Percentiles rank a stretch among this genome's conserved stretches.
phyloP scores from a whole-genome alignment of 2,329 filamentous ascomycete genomes.

The Colletotrichum sansevieriae region DNA sequence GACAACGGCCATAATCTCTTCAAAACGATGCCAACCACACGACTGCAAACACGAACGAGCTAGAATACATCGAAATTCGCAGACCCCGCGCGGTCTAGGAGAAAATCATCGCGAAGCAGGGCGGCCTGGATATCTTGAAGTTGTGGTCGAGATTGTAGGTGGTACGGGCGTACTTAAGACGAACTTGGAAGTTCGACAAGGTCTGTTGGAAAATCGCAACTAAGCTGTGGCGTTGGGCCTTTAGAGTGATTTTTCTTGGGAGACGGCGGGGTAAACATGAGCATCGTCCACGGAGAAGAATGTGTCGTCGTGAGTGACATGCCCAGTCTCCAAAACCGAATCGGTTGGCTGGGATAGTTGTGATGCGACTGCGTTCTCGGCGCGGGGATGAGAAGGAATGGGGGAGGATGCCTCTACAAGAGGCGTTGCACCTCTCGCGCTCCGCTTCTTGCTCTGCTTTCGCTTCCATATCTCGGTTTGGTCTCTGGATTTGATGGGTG shows the following conservation, averaged over 20 bases:
- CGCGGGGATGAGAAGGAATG: not conserved
- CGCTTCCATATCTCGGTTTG: constrained; percentile 24
- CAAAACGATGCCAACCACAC: too few species aligned
- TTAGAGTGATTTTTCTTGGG: constrained; percentile 5
- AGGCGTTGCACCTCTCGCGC: not conserved
- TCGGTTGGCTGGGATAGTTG: not conserved
- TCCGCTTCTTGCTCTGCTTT: constrained; percentile 12
- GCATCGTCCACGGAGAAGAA: constrained; percentile 20
- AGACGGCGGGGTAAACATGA: not conserved
- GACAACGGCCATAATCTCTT: too few species aligned
- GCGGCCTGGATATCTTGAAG: not conserved
- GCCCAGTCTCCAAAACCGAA: not conserved
- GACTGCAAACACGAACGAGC: not conserved
- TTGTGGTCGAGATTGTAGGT: too few species aligned
- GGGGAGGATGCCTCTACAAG: not conserved
- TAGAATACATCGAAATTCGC: not conserved
- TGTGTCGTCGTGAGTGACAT: not conserved
- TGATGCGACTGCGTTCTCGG: not conserved
- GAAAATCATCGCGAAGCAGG: not conserved
- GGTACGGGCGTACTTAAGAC: too few species aligned
- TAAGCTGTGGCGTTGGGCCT: too few species aligned
- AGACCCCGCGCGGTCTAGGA: not conserved
- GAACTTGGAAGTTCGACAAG: too few species aligned
- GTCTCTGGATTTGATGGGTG: constrained; percentile 29
- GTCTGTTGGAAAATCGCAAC: too few species aligned